Evolutionary conservation across 2,329 filamentous ascomycete species (phyloP).

Genomic region (Stachybotrys echinatus): DNA sequence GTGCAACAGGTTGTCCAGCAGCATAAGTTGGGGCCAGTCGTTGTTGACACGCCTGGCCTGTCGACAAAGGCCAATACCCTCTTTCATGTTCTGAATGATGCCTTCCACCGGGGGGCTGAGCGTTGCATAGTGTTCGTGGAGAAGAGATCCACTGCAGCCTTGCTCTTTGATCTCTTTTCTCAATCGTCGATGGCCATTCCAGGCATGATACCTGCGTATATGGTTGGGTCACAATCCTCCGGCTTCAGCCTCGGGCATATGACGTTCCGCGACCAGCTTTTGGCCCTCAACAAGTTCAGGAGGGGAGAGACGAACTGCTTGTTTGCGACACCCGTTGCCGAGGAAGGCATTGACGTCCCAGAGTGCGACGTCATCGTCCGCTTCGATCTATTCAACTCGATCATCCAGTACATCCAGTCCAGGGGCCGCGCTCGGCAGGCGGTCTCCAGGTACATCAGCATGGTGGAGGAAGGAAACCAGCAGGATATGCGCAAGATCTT

Average conservation of each 20-base stretch:
- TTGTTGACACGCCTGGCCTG: conserved; percentile 32
- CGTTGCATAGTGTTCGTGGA: conserved; percentile 84
- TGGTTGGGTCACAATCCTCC: conserved; percentile 42
- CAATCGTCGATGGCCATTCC: conserved; percentile 48
- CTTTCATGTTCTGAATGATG: conserved; percentile 50
- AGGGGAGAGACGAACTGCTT: conserved; percentile 56
- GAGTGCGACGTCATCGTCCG: conserved; percentile 64
- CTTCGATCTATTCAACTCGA: conserved; percentile 82
- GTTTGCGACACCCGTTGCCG: conserved; percentile 61
- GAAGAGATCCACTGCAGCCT: conserved; percentile 67
- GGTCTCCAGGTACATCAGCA: conserved; percentile 76
- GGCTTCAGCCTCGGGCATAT: conserved; percentile 50
- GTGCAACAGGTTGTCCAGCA: conserved; percentile 51
- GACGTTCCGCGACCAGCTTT: conserved; percentile 68
- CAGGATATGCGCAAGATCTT: conserved; percentile 51
- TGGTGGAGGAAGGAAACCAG: conserved; percentile 69
- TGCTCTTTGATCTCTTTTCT: conserved; percentile 65
- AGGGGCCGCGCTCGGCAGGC: conserved; percentile 76
- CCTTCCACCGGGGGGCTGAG: conserved; percentile 53
- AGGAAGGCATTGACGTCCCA: conserved; percentile 64
- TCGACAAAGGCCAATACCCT: conserved; percentile 71
- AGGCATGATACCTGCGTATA: conserved; percentile 53
- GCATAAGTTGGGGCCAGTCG: conserved; percentile 37
- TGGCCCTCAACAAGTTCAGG: conserved; percentile 63
- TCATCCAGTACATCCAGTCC: conserved; percentile 95